A percentile compares a stretch with the other conserved stretches of the same genome.
Conservation (phyloP, 768 basidiomycete genomes). For the Imleria badia region DNA sequence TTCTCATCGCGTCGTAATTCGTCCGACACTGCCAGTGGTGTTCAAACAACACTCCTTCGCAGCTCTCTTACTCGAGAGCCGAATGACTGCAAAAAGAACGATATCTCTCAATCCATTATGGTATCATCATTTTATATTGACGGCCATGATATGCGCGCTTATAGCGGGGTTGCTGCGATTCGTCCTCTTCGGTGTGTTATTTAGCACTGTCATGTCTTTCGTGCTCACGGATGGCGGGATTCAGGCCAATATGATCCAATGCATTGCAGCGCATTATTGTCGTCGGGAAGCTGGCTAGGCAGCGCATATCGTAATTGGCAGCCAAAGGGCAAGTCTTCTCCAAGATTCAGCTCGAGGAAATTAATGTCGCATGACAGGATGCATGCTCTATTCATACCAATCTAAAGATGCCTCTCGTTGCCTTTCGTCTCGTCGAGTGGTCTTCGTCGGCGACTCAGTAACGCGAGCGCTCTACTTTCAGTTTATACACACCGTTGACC, state of each 20-base stretch:
- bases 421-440: slow-evolving; percentile 54
- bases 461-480: slow-evolving; percentile 80
- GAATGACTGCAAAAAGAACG: slow-evolving; percentile 30
- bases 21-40: not conserved
- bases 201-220: not conserved
- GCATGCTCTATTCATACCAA: slow-evolving; percentile 72
- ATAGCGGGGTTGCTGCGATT: slow-evolving; percentile 44
- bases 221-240: not conserved
- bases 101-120: slow-evolving; percentile 45
- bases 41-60: not conserved
- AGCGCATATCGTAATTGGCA: slow-evolving; percentile 72
- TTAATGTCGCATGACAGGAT: slow-evolving; percentile 48
- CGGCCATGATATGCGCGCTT: slow-evolving; percentile 39
- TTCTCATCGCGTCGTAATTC: not conserved
- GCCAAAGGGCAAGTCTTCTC: slow-evolving; percentile 61
- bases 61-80: slow-evolving; percentile 1
- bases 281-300: slow-evolving; percentile 79
- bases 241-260: slow-evolving; percentile 71
- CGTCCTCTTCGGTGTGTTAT: slow-evolving; percentile 43
- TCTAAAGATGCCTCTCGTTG: slow-evolving; percentile 54
- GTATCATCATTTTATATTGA: slow-evolving; percentile 49
- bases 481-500: slow-evolving; percentile 60
- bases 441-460: slow-evolving; percentile 86
- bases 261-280: slow-evolving; percentile 71
- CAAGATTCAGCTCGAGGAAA: slow-evolving; percentile 1